phyloP scores from a whole-genome alignment of 1,284 basidiomycete species.

The Papiliotrema nemorosa region DNA sequence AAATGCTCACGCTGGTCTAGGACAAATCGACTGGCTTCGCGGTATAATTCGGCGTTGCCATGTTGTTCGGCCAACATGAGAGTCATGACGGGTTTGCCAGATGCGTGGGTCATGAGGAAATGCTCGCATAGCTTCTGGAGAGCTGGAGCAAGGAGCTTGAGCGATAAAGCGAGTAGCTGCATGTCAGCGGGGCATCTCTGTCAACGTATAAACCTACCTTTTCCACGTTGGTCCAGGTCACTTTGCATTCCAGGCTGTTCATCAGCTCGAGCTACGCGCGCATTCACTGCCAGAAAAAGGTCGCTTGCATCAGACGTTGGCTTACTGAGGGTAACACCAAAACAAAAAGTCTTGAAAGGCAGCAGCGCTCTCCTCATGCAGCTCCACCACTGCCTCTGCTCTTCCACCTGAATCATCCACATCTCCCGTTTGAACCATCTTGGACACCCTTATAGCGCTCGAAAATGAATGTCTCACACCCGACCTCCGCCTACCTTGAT shows the following conservation, averaged over 20 bases:
- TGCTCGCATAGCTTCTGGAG: slow-evolving; percentile 74
- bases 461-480: slow-evolving; percentile 23
- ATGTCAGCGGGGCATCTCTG: neutral
- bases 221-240: slow-evolving; percentile 89
- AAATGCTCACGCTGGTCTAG: slow-evolving; percentile 66
- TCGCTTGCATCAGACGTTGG: too few species aligned
- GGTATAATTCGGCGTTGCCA: slow-evolving; percentile 79
- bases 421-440: neutral
- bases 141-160: slow-evolving; percentile 62
- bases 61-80: slow-evolving; percentile 84
- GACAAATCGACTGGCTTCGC: slow-evolving; percentile 83
- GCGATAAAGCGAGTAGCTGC: slow-evolving; percentile 36
- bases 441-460: slow-evolving; percentile 8
- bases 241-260: slow-evolving; percentile 74
- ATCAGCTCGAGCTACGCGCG: slow-evolving; percentile 9
- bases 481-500: slow-evolving; percentile 4
- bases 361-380: slow-evolving; percentile 37
- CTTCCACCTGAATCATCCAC: neutral
- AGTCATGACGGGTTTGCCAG: slow-evolving; percentile 83
- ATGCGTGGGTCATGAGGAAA: slow-evolving; percentile 85
- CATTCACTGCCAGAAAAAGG: too few species aligned
- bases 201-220: slow-evolving; percentile 47
- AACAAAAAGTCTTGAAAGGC: slow-evolving; percentile 48
- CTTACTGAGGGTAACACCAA: slow-evolving; percentile 46
- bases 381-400: slow-evolving; percentile 36